A percentile compares a stretch with the other conserved stretches of the same genome.
These are phyloP conservation scores for Phytophthora pisi DNA, from an alignment of 352 stramenopile genomes.

Conservation along the genomic window DNA sequence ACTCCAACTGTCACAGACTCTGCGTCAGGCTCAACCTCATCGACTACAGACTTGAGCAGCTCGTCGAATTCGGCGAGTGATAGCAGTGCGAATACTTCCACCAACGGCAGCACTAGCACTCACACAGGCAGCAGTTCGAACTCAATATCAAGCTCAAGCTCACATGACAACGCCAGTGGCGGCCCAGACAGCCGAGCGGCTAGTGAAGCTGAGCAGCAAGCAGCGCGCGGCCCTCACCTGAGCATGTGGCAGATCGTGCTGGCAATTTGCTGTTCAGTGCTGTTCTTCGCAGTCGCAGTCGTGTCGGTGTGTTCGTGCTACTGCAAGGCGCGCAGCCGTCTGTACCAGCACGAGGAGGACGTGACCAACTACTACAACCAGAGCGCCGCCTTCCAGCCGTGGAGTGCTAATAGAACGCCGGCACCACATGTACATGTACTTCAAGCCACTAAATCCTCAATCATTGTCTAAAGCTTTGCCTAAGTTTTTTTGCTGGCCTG, in stretches of 20 bases:
- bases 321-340: constrained; percentile 50
- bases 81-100: not conserved
- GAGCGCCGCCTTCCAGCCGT: constrained; percentile 11
- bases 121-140: not conserved
- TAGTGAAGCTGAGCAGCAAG: constrained; percentile 16
- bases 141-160: not conserved
- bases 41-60: constrained; percentile 10
- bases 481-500: no score
- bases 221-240: constrained; percentile 25
- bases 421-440: not conserved
- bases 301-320: constrained; percentile 56
- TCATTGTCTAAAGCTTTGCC: constrained; percentile 15
- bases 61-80: not conserved
- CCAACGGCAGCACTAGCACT: no score
- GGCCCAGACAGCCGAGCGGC: constrained; percentile 8
- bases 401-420: constrained; percentile 5
- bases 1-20: constrained; percentile 6
- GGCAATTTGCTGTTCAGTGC: constrained; percentile 50
- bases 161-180: constrained; percentile 6
- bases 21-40: constrained; percentile 11
- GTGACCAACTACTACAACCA: constrained; percentile 45
- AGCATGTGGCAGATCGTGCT: constrained; percentile 53
- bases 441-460: constrained; percentile 17
- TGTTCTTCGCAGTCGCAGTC: constrained; percentile 49
- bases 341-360: constrained; percentile 49